Conservation (phyloP, 805 yeast species). For the Saccharomycopsis oosterbeekiorum region DNA sequence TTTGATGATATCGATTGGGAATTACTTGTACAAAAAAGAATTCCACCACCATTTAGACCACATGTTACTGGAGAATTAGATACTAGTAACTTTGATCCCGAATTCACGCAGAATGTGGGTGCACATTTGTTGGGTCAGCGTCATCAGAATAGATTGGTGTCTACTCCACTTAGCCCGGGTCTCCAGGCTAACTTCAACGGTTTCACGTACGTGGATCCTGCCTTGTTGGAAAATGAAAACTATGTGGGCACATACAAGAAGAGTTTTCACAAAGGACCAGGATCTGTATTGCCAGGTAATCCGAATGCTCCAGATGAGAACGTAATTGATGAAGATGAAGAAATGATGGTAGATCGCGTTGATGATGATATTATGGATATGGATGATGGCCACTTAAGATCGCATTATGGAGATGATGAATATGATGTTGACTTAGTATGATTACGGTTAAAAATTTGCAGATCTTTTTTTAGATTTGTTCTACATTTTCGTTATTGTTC, state of each 20-base stretch:
- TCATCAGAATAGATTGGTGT: constrained; percentile 7
- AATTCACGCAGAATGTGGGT: constrained; percentile 87
- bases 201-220: constrained; percentile 91
- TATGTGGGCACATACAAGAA: constrained; percentile 33
- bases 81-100: constrained; percentile 96
- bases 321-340: constrained; percentile 62
- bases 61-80: constrained; percentile 85
- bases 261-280: constrained; percentile 38
- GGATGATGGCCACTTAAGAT: constrained; percentile 19
- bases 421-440: constrained; percentile 16
- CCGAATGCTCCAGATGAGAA: constrained; percentile 81
- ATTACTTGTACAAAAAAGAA: constrained; percentile 60
- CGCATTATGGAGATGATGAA: constrained; percentile 16
- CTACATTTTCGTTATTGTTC: not conserved
- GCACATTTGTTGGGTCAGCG: constrained; percentile 40
- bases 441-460: not conserved
- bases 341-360: not conserved
- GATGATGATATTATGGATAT: constrained; percentile 27
- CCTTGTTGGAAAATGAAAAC: constrained; percentile 63
- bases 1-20: constrained; percentile 91
- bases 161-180: constrained; percentile 84
- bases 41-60: constrained; percentile 96
- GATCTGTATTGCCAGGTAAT: constrained; percentile 70
- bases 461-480: not conserved
- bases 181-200: constrained; percentile 96